Evolutionary conservation across 768 basidiomycete genomes (phyloP).

Genomic region (Kwoniella bestiolae): DNA sequence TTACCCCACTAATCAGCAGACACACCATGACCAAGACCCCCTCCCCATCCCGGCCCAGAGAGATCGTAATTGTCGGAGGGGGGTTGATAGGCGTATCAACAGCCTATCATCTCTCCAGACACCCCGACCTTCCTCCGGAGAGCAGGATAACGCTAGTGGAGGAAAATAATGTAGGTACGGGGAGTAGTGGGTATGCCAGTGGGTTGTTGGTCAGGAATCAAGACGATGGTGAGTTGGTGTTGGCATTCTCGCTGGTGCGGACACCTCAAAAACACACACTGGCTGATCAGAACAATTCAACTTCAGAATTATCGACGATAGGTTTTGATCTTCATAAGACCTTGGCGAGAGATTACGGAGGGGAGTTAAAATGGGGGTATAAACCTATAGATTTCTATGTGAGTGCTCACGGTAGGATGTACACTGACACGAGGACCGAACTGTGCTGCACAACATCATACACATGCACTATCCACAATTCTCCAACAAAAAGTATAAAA

Average conservation of each 20-base stretch:
- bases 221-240: neutral
- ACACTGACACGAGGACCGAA: too few relatives aligned
- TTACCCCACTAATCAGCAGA: neutral
- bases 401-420: too few relatives aligned
- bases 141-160: slow-evolving; percentile 68
- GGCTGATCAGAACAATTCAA: neutral
- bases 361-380: slow-evolving; percentile 75
- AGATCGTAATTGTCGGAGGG: slow-evolving; percentile 75
- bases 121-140: slow-evolving; percentile 31
- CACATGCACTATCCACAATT: too few relatives aligned
- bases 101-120: slow-evolving; percentile 71
- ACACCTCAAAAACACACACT: too few relatives aligned
- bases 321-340: slow-evolving; percentile 74
- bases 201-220: slow-evolving; percentile 69
- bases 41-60: neutral
- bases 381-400: slow-evolving; percentile 63
- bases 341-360: slow-evolving; percentile 70
- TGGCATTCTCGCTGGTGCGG: neutral
- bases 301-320: slow-evolving; percentile 63
- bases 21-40: neutral
- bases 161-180: slow-evolving; percentile 66
- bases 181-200: slow-evolving; percentile 34
- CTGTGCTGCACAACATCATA: too few relatives aligned
- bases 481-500: too few relatives aligned
- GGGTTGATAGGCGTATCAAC: slow-evolving; percentile 82